Conservation (phyloP, 1,139 yeast species). For the Suhomyces panamericanus region DNA sequence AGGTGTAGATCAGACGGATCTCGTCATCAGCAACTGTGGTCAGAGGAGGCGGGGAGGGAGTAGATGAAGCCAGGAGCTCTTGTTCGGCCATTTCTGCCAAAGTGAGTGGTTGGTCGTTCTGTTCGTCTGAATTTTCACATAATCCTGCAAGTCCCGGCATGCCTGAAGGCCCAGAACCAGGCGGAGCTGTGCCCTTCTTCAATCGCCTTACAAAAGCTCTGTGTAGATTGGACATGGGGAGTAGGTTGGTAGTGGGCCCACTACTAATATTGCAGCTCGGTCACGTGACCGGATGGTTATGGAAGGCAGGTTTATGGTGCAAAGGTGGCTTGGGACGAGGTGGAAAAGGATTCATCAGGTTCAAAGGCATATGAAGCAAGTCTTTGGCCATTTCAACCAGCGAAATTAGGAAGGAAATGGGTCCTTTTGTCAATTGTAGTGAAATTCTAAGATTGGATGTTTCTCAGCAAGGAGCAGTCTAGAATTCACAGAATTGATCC, state of each 20-base stretch:
- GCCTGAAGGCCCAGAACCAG: not conserved
- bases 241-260: not conserved
- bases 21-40: constrained; percentile 3
- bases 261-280: not conserved
- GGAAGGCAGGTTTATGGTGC: not conserved
- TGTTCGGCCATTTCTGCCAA: constrained; percentile 6
- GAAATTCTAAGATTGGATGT: too few relatives aligned
- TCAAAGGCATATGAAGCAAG: too few relatives aligned
- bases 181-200: constrained; percentile 1
- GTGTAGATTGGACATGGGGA: constrained; percentile 17
- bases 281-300: not conserved
- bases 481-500: too few relatives aligned
- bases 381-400: too few relatives aligned
- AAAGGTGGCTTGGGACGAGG: too few relatives aligned
- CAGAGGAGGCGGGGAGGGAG: not conserved
- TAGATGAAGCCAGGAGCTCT: not conserved
- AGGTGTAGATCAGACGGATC: not conserved
- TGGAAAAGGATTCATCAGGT: too few relatives aligned
- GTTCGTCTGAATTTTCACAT: constrained; percentile 1
- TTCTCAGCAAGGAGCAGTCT: too few relatives aligned
- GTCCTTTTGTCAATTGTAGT: too few relatives aligned
- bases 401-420: too few relatives aligned
- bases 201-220: constrained; percentile 11
- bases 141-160: not conserved
- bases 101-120: not conserved